phyloP scores from a whole-genome alignment of 2,329 filamentous ascomycete genomes.

The Penicillium sumatraense region DNA sequence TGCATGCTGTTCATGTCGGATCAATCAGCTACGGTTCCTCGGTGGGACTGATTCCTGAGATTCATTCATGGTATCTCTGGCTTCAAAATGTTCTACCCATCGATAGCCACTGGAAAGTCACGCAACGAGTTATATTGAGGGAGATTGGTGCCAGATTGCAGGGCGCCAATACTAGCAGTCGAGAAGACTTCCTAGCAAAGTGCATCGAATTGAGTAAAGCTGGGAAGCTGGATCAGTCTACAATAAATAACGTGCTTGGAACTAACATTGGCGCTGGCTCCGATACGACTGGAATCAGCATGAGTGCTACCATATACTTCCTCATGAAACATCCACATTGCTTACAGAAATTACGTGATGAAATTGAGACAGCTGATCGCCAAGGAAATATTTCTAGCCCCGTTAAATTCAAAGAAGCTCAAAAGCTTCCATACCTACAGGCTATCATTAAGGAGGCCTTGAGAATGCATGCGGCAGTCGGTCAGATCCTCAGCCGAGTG shows the following conservation, averaged over 20 bases:
- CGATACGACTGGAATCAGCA: not conserved
- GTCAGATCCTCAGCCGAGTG: conserved; percentile 25
- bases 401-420: conserved; percentile 20
- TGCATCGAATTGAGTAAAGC: not conserved
- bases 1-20: conserved; percentile 30
- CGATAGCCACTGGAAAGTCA: not conserved
- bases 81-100: not conserved
- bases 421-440: conserved; percentile 29
- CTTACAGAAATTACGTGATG: conserved; percentile 38
- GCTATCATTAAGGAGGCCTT: conserved; percentile 33
- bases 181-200: not conserved
- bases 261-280: conserved; percentile 1
- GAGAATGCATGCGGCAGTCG: conserved; percentile 41
- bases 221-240: not conserved
- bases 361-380: conserved; percentile 25
- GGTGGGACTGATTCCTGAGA: not conserved
- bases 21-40: not conserved
- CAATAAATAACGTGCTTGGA: not conserved
- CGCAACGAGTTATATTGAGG: not conserved
- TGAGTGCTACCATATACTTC: not conserved
- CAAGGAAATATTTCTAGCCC: conserved; percentile 11
- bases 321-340: conserved; percentile 7
- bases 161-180: not conserved
- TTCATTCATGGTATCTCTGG: not conserved
- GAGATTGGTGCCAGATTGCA: not conserved